A percentile compares a stretch with the other conserved stretches of the same genome.
Conservation (phyloP, 345 rosid genomes). For the Acer negundo region DNA sequence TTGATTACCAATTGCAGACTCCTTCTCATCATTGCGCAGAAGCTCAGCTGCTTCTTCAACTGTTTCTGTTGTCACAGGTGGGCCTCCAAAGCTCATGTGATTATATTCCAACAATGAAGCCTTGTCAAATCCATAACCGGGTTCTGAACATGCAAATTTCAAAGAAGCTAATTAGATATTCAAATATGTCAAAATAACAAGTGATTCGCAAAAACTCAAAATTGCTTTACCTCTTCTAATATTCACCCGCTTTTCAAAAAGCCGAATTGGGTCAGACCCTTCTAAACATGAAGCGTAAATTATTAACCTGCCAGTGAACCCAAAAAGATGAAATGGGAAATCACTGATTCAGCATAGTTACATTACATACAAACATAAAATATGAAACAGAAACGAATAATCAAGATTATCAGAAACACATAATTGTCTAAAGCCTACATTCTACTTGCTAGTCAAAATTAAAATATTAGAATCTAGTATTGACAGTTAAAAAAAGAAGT, state of each 20-base stretch:
- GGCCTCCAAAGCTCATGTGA: slow-evolving; percentile 97
- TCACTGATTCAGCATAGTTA: background rate
- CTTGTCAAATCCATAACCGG: slow-evolving; percentile 85
- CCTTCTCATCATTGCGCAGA: slow-evolving; percentile 54
- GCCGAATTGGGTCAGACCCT: slow-evolving; percentile 91
- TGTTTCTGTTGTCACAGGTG: slow-evolving; percentile 77
- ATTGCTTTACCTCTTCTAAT: slow-evolving; percentile 66
- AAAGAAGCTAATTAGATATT: slow-evolving; percentile 16
- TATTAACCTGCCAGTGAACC: slow-evolving; percentile 51
- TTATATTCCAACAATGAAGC: slow-evolving; percentile 68
- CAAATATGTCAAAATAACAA: background rate
- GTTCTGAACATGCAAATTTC: slow-evolving; percentile 46
- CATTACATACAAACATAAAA: background rate
- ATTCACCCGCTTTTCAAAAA: slow-evolving; percentile 89
- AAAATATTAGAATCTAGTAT: no score
- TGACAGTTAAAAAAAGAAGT: background rate
- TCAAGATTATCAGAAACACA: background rate
- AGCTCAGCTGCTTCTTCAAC: slow-evolving; percentile 82
- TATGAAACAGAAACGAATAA: no score
- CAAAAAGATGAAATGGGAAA: background rate
- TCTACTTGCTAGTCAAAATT: background rate
- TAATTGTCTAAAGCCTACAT: background rate
- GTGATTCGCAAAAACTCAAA: background rate
- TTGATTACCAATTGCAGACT: slow-evolving; percentile 71
- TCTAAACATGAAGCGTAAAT: slow-evolving; percentile 90